These are phyloP conservation scores for Discostella stelligera DNA, from an alignment of 352 stramenopile genomes.

Conservation along the genomic window DNA sequence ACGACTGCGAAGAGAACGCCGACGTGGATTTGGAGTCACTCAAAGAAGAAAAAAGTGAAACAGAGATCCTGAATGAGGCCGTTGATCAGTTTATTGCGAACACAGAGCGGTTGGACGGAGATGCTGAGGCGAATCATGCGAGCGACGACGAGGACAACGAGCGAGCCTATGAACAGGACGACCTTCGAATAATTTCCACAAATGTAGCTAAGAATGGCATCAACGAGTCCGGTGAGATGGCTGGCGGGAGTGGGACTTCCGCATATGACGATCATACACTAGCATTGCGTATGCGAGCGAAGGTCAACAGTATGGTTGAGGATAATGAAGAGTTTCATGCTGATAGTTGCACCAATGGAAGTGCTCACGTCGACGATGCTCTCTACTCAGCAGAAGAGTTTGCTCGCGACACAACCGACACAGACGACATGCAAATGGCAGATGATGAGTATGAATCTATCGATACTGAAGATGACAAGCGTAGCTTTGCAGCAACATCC, in stretches of 20 bases:
- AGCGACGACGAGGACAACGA: background rate
- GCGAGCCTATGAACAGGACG: background rate
- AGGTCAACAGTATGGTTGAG: background rate
- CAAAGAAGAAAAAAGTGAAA: conserved; percentile 19
- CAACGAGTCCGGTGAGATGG: background rate
- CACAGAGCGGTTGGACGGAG: background rate
- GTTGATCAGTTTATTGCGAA: conserved; percentile 26
- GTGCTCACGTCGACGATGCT: conserved; percentile 5
- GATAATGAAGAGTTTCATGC: background rate
- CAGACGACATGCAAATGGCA: conserved; percentile 42
- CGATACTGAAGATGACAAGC: conserved; percentile 49
- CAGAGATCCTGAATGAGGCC: conserved; percentile 19
- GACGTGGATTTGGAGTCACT: conserved; percentile 5
- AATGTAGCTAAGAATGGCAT: background rate
- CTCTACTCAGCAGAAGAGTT: conserved; percentile 20
- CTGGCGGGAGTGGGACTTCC: background rate
- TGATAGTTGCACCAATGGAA: background rate
- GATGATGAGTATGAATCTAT: conserved; percentile 51
- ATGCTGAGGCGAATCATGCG: background rate
- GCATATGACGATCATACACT: background rate
- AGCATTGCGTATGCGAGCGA: background rate
- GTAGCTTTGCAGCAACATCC: conserved; percentile 28
- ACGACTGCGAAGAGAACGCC: background rate
- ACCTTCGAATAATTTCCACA: background rate
- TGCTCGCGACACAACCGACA: conserved; percentile 14